phyloP scores from a whole-genome alignment of 352 stramenopile genomes.

The Phytophthora sp. region DNA sequence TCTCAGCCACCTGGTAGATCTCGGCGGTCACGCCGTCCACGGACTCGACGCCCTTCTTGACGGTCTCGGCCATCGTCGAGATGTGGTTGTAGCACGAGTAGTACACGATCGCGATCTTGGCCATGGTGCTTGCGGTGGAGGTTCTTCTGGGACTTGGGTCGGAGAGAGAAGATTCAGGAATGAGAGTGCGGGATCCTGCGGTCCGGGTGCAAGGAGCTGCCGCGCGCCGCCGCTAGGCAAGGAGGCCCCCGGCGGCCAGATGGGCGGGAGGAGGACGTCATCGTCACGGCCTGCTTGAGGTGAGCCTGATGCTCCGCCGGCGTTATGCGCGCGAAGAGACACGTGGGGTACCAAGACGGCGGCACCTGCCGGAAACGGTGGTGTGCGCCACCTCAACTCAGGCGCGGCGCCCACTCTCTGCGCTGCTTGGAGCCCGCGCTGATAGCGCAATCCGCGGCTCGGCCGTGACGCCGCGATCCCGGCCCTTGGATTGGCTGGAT shows the following conservation, averaged over 20 bases:
- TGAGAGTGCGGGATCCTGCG: no score
- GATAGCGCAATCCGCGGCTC: conserved; percentile 10
- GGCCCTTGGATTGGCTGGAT: conserved; percentile 11
- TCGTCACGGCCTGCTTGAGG: not conserved
- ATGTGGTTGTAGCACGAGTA: conserved; percentile 23
- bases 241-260: no score
- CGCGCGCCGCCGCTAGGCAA: no score
- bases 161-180: conserved; percentile 15
- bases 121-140: conserved; percentile 11
- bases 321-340: conserved; percentile 14
- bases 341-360: not conserved
- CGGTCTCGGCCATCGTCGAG: conserved; percentile 16
- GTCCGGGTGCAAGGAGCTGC: no score
- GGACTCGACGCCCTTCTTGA: conserved; percentile 19
- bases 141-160: conserved; percentile 7
- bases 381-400: conserved; percentile 13
- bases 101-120: conserved; percentile 22
- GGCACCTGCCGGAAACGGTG: not conserved
- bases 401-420: not conserved
- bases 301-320: not conserved
- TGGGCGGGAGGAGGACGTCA: not conserved
- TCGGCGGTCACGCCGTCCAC: conserved; percentile 16
- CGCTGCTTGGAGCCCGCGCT: not conserved
- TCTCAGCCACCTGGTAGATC: conserved; percentile 24
- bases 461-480: conserved; percentile 4